These are phyloP conservation scores for Trichoderma endophyticum DNA, from an alignment of 2,329 filamentous ascomycete species.

Conservation along the genomic window DNA sequence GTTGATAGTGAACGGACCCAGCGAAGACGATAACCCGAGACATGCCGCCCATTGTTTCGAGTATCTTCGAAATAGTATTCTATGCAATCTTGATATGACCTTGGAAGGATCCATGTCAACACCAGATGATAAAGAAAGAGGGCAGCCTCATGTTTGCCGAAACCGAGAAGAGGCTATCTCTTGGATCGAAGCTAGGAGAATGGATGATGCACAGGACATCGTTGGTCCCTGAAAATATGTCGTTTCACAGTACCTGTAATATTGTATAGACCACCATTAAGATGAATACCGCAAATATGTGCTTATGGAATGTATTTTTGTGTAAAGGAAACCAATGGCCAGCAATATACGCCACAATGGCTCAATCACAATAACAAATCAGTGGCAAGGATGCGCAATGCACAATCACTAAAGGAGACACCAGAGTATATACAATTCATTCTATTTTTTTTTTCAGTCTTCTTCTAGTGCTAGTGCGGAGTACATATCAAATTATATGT, in stretches of 20 bases:
- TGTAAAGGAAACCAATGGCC: not conserved
- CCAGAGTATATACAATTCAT: not conserved
- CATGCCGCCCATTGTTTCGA: conserved; percentile 3
- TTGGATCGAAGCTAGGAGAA: not conserved
- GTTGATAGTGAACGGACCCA: not conserved
- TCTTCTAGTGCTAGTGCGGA: not conserved
- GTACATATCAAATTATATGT: not conserved
- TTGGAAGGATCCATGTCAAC: conserved; percentile 2
- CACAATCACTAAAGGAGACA: not conserved
- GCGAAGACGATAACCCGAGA: not conserved
- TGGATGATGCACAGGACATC: conserved; percentile 3
- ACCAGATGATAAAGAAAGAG: not conserved
- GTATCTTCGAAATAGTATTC: conserved; percentile 3
- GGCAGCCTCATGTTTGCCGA: not conserved
- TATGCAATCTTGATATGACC: conserved; percentile 1
- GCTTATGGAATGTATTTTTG: not conserved
- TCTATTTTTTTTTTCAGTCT: not conserved
- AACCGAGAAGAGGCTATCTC: not conserved
- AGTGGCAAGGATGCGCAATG: not conserved
- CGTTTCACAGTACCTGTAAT: not conserved
- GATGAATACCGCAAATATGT: not conserved
- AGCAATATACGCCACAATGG: not conserved
- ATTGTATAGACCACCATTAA: not conserved
- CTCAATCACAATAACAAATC: not conserved
- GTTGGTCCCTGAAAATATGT: not conserved